A percentile compares a stretch with the other conserved stretches of the same genome.
Evolutionary conservation across 2,329 filamentous ascomycete genomes (phyloP).

Genomic region (Thelonectria rubi): DNA sequence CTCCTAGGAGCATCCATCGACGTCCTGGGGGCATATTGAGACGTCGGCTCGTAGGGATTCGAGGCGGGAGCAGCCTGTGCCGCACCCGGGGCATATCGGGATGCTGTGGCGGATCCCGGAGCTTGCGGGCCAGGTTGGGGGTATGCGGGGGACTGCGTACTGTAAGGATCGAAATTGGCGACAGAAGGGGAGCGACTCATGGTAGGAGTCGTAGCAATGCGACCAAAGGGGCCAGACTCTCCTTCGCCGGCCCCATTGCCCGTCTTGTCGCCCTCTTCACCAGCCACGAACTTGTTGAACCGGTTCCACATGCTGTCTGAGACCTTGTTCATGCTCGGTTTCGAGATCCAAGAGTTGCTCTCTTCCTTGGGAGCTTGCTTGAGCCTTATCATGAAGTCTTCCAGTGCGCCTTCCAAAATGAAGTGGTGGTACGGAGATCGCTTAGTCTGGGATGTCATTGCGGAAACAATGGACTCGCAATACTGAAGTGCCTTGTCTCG

Average conservation of each 20-base stretch:
- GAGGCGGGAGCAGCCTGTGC: constrained; percentile 28
- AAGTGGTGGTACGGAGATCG: constrained; percentile 87
- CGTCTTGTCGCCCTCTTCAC: constrained; percentile 86
- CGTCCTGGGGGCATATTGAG: constrained; percentile 58
- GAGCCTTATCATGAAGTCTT: constrained; percentile 84
- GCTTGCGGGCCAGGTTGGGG: constrained; percentile 45
- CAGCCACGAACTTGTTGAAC: constrained; percentile 96
- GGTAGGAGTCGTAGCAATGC: constrained; percentile 77
- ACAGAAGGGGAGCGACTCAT: constrained; percentile 78
- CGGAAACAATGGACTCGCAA: constrained; percentile 81
- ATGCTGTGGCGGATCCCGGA: constrained; percentile 48
- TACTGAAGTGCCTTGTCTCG: constrained; percentile 88
- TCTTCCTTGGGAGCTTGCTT: constrained; percentile 86
- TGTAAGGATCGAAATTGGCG: constrained; percentile 79
- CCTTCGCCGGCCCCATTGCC: constrained; percentile 69
- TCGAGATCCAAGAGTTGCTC: constrained; percentile 88
- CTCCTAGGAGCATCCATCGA: constrained; percentile 33
- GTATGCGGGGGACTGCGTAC: constrained; percentile 55
- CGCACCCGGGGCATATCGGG: constrained; percentile 49
- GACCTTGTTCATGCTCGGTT: constrained; percentile 95
- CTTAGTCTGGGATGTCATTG: constrained; percentile 82
- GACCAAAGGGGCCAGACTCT: constrained; percentile 82
- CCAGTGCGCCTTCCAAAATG: constrained; percentile 76
- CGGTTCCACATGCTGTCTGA: constrained; percentile 89
- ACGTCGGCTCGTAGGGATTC: constrained; percentile 50